Percentiles rank a stretch among this genome's conserved stretches.
These are phyloP conservation scores for Penicillium corylophilum DNA, from an alignment of 2,329 filamentous ascomycete species.

Conservation along the genomic window DNA sequence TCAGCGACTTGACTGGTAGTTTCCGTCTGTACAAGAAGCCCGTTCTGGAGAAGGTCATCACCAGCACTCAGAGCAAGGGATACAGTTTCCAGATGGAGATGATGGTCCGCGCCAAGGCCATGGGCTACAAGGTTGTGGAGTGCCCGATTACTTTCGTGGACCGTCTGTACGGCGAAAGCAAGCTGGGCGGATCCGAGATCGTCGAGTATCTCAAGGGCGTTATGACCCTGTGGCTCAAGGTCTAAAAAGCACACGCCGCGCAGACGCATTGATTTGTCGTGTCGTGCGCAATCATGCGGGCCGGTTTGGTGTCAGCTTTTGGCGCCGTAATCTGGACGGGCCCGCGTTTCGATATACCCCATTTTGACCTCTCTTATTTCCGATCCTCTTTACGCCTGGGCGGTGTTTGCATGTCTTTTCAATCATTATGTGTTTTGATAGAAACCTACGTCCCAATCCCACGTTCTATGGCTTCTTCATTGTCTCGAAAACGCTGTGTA, in stretches of 20 bases:
- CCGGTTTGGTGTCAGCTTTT: conserved; percentile 6
- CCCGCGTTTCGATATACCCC: conserved; percentile 26
- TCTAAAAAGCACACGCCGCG: conserved; percentile 44
- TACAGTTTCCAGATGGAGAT: conserved; percentile 99
- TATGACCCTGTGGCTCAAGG: conserved; percentile 73
- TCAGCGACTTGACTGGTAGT: conserved; percentile 92
- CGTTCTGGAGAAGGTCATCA: conserved; percentile 86
- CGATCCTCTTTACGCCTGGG: conserved; percentile 16
- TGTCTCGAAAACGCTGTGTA: not conserved
- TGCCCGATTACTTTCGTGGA: conserved; percentile 97
- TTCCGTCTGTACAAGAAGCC: conserved; percentile 92
- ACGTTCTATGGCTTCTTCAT: conserved; percentile 1
- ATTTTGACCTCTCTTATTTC: conserved; percentile 15
- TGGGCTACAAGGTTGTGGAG: conserved; percentile 92
- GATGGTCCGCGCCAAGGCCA: conserved; percentile 95
- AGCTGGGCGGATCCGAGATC: conserved; percentile 92
- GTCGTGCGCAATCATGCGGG: conserved; percentile 11
- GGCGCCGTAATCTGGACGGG: not conserved
- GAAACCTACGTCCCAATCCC: conserved; percentile 7
- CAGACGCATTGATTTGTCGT: conserved; percentile 9
- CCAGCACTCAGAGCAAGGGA: conserved; percentile 88
- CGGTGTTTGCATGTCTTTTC: conserved; percentile 20
- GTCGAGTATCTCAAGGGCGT: conserved; percentile 93
- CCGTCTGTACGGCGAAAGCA: conserved; percentile 89
- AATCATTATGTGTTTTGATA: conserved; percentile 14